Conservation (phyloP, 2,329 filamentous ascomycete species). For the Penicillium palitans region DNA sequence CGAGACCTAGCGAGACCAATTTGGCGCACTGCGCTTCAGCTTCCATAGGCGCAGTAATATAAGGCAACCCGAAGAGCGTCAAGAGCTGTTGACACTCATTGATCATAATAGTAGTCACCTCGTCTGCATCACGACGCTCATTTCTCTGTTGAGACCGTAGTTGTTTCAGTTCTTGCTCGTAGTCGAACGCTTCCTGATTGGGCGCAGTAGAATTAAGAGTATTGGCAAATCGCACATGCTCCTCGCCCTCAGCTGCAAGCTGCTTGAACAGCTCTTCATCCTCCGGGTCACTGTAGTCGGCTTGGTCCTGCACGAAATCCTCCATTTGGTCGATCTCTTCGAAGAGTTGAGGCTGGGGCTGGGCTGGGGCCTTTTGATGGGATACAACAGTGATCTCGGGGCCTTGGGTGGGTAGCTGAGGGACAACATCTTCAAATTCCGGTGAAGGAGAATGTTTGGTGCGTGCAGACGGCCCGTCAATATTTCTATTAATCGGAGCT, state of each 20-base stretch:
- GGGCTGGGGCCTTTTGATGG: conserved; percentile 19
- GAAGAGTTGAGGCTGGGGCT: conserved; percentile 7
- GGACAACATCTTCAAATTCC: conserved; percentile 54
- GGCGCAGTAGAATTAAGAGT: conserved; percentile 76
- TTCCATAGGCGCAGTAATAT: conserved; percentile 98
- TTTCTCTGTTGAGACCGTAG: conserved; percentile 94
- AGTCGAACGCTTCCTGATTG: conserved; percentile 70
- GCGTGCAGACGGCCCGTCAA: background rate
- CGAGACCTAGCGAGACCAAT: conserved; percentile 78
- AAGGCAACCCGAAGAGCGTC: conserved; percentile 87
- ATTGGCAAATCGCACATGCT: conserved; percentile 89
- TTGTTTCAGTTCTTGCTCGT: conserved; percentile 82
- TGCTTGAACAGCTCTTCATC: conserved; percentile 86
- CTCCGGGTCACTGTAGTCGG: conserved; percentile 80
- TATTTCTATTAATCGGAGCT: background rate
- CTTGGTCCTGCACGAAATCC: conserved; percentile 48
- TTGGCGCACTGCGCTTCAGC: conserved; percentile 97
- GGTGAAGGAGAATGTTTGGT: conserved; percentile 46
- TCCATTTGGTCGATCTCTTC: conserved; percentile 24
- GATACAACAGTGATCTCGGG: conserved; percentile 25
- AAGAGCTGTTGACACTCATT: conserved; percentile 91
- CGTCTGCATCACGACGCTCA: conserved; percentile 91
- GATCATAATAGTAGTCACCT: conserved; percentile 95
- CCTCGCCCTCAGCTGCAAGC: conserved; percentile 85
- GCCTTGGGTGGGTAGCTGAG: conserved; percentile 14